These are phyloP conservation scores for Phytophthora pisi DNA, from an alignment of 352 stramenopile genomes.

Conservation along the genomic window DNA sequence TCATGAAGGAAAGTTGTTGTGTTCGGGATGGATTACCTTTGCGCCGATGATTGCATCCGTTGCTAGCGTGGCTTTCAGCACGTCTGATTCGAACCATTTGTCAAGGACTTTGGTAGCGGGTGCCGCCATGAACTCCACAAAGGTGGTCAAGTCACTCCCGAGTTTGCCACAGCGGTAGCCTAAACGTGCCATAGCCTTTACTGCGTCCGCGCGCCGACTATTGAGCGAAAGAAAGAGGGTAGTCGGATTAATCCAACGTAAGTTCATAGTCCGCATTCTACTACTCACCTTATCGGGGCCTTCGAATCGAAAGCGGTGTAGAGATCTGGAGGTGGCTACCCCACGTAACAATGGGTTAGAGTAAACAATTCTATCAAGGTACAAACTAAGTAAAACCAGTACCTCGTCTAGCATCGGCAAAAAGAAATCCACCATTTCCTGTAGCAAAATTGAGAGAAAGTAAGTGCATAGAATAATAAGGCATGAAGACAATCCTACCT, in stretches of 20 bases:
- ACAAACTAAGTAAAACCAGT: background rate
- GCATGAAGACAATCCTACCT: conserved; percentile 36
- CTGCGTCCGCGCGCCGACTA: conserved; percentile 68
- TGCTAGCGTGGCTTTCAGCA: conserved; percentile 91
- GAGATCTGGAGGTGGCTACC: conserved; percentile 71
- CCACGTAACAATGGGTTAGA: background rate
- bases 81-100: conserved; percentile 91
- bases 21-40: conserved; percentile 45
- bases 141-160: conserved; percentile 76
- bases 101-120: conserved; percentile 89
- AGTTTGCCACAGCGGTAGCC: conserved; percentile 71
- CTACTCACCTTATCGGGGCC: conserved; percentile 42
- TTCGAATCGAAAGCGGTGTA: conserved; percentile 67
- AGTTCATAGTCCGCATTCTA: background rate
- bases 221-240: background rate
- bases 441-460: background rate
- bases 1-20: background rate
- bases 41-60: conserved; percentile 93
- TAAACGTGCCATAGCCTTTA: conserved; percentile 68
- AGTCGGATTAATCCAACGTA: background rate
- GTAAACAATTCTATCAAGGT: background rate
- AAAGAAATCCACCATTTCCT: conserved; percentile 85
- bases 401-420: conserved; percentile 85
- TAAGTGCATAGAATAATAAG: background rate
- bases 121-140: conserved; percentile 90